phyloP scores from a whole-genome alignment of 2,329 filamentous ascomycete genomes.

The Colletotrichum theobromicola region DNA sequence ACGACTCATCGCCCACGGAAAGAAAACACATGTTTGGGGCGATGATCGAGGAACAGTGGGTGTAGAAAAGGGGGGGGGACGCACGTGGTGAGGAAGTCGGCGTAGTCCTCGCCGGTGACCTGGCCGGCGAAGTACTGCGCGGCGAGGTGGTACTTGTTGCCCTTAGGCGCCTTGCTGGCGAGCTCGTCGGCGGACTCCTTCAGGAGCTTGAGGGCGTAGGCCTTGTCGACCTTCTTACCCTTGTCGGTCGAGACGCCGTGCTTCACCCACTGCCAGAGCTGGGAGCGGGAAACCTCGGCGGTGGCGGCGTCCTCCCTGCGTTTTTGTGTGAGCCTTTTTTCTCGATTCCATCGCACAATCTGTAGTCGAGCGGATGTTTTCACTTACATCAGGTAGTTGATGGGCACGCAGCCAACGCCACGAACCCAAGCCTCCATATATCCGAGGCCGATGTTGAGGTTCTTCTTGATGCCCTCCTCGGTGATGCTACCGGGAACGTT shows the following conservation, averaged over 20 bases:
- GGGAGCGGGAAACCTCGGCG: constrained; percentile 90
- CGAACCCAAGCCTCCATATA: constrained; percentile 99
- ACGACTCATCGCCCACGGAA: neutral
- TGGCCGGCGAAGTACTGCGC: constrained; percentile 92
- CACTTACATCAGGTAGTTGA: constrained; percentile 89
- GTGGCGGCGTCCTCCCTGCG: constrained; percentile 89
- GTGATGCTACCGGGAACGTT: constrained; percentile 93
- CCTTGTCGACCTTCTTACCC: constrained; percentile 92
- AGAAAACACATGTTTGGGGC: neutral
- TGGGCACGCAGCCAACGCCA: constrained; percentile 93
- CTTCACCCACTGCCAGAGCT: constrained; percentile 95
- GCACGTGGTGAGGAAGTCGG: constrained; percentile 89
- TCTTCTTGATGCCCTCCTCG: constrained; percentile 95
- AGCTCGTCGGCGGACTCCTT: constrained; percentile 84
- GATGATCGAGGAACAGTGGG: neutral
- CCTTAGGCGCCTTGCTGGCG: constrained; percentile 75
- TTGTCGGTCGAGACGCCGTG: constrained; percentile 78
- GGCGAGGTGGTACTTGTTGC: constrained; percentile 90
- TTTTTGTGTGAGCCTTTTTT: neutral
- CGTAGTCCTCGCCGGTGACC: constrained; percentile 96
- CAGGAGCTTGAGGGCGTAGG: constrained; percentile 84
- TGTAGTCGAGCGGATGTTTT: neutral
- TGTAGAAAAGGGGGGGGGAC: constrained; percentile 33
- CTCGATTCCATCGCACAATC: neutral
- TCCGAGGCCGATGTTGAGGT: constrained; percentile 92